Evolutionary conservation across 2,329 filamentous ascomycete species (phyloP), one percentile per base, ranked within the genome.

Genomic region (Trichophyton schoenleinii): DNA sequence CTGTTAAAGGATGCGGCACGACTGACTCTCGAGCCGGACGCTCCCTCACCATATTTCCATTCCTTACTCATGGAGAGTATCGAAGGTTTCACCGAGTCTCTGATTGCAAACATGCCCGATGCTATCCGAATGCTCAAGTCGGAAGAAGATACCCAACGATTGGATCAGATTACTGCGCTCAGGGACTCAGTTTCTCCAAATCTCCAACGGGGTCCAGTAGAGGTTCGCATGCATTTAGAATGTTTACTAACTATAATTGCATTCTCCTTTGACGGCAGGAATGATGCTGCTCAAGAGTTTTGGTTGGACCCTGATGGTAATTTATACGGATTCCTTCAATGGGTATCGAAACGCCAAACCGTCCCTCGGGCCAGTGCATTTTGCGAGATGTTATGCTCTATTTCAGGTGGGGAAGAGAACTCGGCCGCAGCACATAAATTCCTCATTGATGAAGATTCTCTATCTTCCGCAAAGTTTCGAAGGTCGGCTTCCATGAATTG

Each of bases 291-390:
- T 8, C 84, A 89, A 69, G 87, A 86, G 53, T 97, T 97, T 67
- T 99, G 94, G 94, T 83, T 83, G 36, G 91, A 96, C 70, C 85
- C 88, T 1, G 94, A 99, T 68, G 91, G 91, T 70, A 96, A 96
- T 67, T 78, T 99, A 36, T 89, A 91, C 64, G 94, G 94, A 0
- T 99, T 99, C 71, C 81, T 99, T 71, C 89, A 95, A 65, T 99
- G 94, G 94, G 89, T 91, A n/a, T 96, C 94, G 2, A 87, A 90
- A 67, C 83, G 94, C 68, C 91, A 95, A 63, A 96, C 95, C 0
- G 96, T 95, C 0, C 94, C 94, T n/a, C 82, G 96, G 25, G 91
- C 95, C 63, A 94, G 90, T 64, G 91, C 92, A 11, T 99, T 97
- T 68, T 99, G 94, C 73, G 92, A 97, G 71, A 92, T 99, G 85